Percentiles rank a stretch among this genome's conserved stretches.
These are phyloP conservation scores for Aspergillus incahuasiensis DNA, from an alignment of 495 filamentous ascomycete genomes.

Conservation along the genomic window DNA sequence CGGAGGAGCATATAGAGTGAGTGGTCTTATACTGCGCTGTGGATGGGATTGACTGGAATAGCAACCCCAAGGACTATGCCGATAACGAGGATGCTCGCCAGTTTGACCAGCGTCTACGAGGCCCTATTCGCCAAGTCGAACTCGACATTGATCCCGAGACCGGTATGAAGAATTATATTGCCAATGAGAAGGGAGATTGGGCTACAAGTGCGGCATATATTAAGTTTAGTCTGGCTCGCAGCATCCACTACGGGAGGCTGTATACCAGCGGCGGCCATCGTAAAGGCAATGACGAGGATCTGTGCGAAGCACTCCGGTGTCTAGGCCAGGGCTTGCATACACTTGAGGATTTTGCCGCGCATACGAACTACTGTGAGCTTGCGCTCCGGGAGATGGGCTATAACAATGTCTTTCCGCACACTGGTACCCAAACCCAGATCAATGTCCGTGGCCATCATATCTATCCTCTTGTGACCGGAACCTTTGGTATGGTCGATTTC, in stretches of 20 bases:
- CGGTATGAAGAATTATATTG: conserved; percentile 99
- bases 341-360: conserved; percentile 91
- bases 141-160: conserved; percentile 78
- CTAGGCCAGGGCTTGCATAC: conserved; percentile 91
- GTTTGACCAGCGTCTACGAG: conserved; percentile 78
- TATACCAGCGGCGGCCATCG: conserved; percentile 66
- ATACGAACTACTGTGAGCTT: conserved; percentile 92
- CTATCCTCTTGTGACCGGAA: conserved; percentile 85
- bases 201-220: conserved; percentile 90
- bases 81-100: conserved; percentile 81
- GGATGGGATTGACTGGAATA: conserved; percentile 8
- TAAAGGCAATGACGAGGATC: conserved; percentile 75
- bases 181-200: conserved; percentile 80
- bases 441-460: conserved; percentile 67
- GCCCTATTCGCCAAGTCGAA: conserved; percentile 67
- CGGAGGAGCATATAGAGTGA: conserved; percentile 86
- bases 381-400: conserved; percentile 81
- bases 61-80: conserved; percentile 84
- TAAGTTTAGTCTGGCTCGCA: conserved; percentile 73
- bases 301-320: conserved; percentile 83
- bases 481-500: conserved; percentile 92
- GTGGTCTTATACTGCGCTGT: conserved; percentile 8
- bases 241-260: conserved; percentile 83
- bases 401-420: conserved; percentile 78
- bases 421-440: conserved; percentile 68